Base-by-base conservation (phyloP, 2,329 filamentous ascomycete genomes). In the Xylaria digitata region DNA sequence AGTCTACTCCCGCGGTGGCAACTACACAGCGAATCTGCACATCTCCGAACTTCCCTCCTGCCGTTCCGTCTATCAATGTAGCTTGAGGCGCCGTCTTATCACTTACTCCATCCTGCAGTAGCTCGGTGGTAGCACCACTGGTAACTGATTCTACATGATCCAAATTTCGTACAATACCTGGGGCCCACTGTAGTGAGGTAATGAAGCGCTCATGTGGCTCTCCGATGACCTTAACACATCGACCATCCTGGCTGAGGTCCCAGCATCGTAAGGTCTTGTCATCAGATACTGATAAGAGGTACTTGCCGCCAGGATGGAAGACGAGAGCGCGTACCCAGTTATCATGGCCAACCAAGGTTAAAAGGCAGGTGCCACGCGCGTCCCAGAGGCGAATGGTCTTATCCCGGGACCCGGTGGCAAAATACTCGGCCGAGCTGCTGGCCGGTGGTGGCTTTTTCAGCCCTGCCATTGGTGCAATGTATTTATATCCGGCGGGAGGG, bases 381-480 rank as follows among this genome's bases (percentile, higher is more conserved):
- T 97, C 93, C 93, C 94, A 97, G 2, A 98, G 81, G 74, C 90
- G 90, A 76, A 98, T 97, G 0, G 90, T 92, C 82, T 97, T 97
- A 80, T 97, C 95, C 78, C 95, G 85, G 8, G 91, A 92, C 6
- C 93, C 95, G 0, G 94, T 97, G 0, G 94, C 95, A 76, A 97
- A 86, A 76, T 93, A 98, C 76, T 97, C 94, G 6, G 92, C 93
- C 0, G 90, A 88, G 73, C 90, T 94, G 58, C 84, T 90, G 1
- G 88, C 80, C 0, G 92, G 83, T 0, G 94, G 93, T 1, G 93
- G 84, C 75, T 94, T 95, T 81, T 96, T 97, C 64, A 96, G 80
- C 0, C 93, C 93, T 0, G 94, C 93, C 40, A 97, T 80, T 0
- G 87, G 80, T 0, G 94, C 89, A n/a, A 97, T 83, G 76, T 95